Evolutionary conservation across 1,284 basidiomycete genomes (phyloP).

Genomic region (Fomitopsis schrenkii): DNA sequence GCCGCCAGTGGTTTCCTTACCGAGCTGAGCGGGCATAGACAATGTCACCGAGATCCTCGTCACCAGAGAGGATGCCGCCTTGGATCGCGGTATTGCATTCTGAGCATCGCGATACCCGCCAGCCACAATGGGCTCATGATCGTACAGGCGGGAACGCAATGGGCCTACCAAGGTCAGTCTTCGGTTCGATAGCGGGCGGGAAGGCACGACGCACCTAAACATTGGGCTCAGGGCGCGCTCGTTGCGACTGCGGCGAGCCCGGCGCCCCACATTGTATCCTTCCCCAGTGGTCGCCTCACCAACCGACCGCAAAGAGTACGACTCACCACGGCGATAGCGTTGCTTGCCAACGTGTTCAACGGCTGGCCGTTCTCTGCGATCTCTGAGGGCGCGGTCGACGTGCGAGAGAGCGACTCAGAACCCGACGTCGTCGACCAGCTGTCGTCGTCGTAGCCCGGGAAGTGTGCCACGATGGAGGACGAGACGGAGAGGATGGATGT

Average conservation of each 20-base stretch:
- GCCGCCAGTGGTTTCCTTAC: slow-evolving; percentile 98
- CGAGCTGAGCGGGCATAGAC: slow-evolving; percentile 90
- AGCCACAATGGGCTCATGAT: too few species aligned
- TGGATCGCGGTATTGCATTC: slow-evolving; percentile 78
- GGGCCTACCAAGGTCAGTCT: too few species aligned
- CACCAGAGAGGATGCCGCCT: slow-evolving; percentile 87
- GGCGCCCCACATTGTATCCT: too few species aligned
- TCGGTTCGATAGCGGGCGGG: too few species aligned
- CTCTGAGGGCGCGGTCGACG: neutral
- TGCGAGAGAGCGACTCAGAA: neutral
- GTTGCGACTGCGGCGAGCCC: too few species aligned
- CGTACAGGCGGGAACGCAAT: too few species aligned
- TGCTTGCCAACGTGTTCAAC: neutral
- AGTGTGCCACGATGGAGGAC: neutral
- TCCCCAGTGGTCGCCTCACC: neutral
- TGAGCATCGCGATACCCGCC: too few species aligned
- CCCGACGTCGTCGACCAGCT: neutral
- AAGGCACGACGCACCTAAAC: too few species aligned
- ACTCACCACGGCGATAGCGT: neutral
- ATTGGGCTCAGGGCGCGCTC: too few species aligned
- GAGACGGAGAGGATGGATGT: neutral
- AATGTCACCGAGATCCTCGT: slow-evolving; percentile 79
- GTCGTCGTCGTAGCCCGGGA: neutral
- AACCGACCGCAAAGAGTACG: neutral
- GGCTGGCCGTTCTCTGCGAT: neutral